These are phyloP conservation scores for Penicilliopsis zonata DNA, from an alignment of 495 filamentous ascomycete species.

Conservation along the genomic window DNA sequence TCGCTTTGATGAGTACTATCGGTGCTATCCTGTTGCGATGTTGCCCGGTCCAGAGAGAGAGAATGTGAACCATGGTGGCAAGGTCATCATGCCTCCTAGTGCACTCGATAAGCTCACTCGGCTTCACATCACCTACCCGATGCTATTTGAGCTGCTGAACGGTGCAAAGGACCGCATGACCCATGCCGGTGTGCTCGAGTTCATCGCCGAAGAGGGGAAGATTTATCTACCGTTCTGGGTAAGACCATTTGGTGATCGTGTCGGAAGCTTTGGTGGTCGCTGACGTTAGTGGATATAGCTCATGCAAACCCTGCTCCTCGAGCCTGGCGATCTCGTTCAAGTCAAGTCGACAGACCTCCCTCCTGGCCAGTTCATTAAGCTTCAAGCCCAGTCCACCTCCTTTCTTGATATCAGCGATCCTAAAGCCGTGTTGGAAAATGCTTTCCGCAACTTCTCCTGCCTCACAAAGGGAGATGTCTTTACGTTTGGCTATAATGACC, in stretches of 20 bases:
- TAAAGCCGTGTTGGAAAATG: conserved; percentile 94
- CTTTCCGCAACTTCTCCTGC: conserved; percentile 88
- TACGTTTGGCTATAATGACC: conserved; percentile 90
- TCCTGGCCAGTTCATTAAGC: conserved; percentile 80
- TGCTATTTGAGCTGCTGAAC: conserved; percentile 91
- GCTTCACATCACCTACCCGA: conserved; percentile 95
- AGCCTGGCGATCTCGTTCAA: conserved; percentile 88
- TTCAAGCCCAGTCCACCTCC: conserved; percentile 80
- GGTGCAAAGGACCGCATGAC: conserved; percentile 65
- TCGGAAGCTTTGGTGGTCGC: too few species aligned
- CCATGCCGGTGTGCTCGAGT: conserved; percentile 92
- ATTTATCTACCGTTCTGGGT: conserved; percentile 96
- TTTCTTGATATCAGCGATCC: conserved; percentile 96
- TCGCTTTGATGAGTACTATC: conserved; percentile 95
- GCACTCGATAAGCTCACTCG: conserved; percentile 90
- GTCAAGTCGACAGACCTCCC: conserved; percentile 88
- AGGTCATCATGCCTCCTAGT: conserved; percentile 90
- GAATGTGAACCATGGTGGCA: conserved; percentile 89
- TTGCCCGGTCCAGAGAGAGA: conserved; percentile 84
- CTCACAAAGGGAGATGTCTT: conserved; percentile 87
- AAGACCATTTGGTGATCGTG: too few species aligned
- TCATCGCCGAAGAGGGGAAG: conserved; percentile 93
- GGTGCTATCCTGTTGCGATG: conserved; percentile 91
- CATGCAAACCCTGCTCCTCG: conserved; percentile 82
- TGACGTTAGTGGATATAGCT: too few species aligned